A percentile compares a stretch with the other conserved stretches of the same genome.
These are phyloP conservation scores for Lojkania enalia DNA, from an alignment of 2,329 filamentous ascomycete genomes.

Conservation along the genomic window DNA sequence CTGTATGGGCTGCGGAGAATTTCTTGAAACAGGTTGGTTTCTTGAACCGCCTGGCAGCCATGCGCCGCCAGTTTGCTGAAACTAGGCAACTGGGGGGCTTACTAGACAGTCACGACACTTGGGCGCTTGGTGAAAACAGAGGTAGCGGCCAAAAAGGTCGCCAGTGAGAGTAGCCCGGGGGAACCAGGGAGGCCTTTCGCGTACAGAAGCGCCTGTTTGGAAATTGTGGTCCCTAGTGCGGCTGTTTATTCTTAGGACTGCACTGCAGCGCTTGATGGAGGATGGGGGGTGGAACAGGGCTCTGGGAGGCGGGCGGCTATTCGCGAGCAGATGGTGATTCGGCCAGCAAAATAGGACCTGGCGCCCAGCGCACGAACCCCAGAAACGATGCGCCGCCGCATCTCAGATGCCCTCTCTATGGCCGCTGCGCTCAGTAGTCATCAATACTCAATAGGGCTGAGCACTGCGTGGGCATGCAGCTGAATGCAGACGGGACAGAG, in stretches of 20 bases:
- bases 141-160: slow-evolving; percentile 29
- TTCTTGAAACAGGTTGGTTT: slow-evolving; percentile 46
- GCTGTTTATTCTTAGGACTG: slow-evolving; percentile 42
- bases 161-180: slow-evolving; percentile 24
- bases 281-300: slow-evolving; percentile 29
- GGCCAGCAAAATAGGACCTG: slow-evolving; percentile 18
- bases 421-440: slow-evolving; percentile 9
- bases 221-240: slow-evolving; percentile 31
- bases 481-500: slow-evolving; percentile 2
- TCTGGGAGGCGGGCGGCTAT: slow-evolving; percentile 33
- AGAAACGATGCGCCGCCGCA: slow-evolving; percentile 6
- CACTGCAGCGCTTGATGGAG: too few species aligned
- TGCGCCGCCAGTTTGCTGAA: slow-evolving; percentile 30
- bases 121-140: slow-evolving; percentile 37
- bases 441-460: slow-evolving; percentile 15
- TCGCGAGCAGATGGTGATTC: slow-evolving; percentile 30
- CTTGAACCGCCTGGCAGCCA: slow-evolving; percentile 42
- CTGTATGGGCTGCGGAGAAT: slow-evolving; percentile 40
- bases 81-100: slow-evolving; percentile 33
- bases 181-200: slow-evolving; percentile 27
- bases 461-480: slow-evolving; percentile 13
- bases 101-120: slow-evolving; percentile 33
- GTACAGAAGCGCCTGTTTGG: slow-evolving; percentile 44
- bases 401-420: slow-evolving; percentile 1
- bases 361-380: background rate